Conservation (phyloP, 306 rosid genomes). For the Trifolium dubium region DNA sequence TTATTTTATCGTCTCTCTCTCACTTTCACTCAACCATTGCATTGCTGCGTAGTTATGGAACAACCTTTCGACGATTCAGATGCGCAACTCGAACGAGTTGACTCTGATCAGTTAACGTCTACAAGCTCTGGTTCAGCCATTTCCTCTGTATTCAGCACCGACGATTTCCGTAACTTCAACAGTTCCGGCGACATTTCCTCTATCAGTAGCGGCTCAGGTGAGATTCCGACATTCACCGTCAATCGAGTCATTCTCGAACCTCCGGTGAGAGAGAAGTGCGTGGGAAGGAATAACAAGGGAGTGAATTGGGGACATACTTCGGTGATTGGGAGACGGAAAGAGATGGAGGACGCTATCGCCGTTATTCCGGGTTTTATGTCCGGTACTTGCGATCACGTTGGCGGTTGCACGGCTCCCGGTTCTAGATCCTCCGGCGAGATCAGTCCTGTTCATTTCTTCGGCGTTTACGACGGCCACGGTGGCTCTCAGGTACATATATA, state of each 20-base stretch:
- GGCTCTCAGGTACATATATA: constrained; percentile 76
- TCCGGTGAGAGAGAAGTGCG: constrained; percentile 59
- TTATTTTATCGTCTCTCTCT: constrained; percentile 44
- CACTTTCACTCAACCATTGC: constrained; percentile 3
- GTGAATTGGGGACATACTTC: constrained; percentile 68
- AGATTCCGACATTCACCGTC: constrained; percentile 45
- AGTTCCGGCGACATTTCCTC: constrained; percentile 64
- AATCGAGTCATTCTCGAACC: constrained; percentile 24
- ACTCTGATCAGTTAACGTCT: constrained; percentile 47
- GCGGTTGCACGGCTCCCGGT: constrained; percentile 75
- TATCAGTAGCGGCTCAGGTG: constrained; percentile 62
- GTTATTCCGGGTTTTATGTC: constrained; percentile 69
- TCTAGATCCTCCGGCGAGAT: constrained; percentile 67
- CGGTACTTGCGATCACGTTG: constrained; percentile 63
- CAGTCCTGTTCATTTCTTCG: constrained; percentile 76
- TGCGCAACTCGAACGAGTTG: constrained; percentile 51
- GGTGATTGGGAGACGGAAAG: constrained; percentile 74
- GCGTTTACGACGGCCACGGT: constrained; percentile 88
- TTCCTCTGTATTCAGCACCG: constrained; percentile 50
- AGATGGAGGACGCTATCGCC: constrained; percentile 85
- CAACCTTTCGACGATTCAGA: constrained; percentile 40
- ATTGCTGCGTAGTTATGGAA: constrained; percentile 22
- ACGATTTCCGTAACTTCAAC: constrained; percentile 40
- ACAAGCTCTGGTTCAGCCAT: constrained; percentile 50
- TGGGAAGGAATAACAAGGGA: constrained; percentile 64